Evolutionary conservation across 163 green algal genomes (phyloP).

Genomic region (Chlamydomonas reinhardtii): DNA sequence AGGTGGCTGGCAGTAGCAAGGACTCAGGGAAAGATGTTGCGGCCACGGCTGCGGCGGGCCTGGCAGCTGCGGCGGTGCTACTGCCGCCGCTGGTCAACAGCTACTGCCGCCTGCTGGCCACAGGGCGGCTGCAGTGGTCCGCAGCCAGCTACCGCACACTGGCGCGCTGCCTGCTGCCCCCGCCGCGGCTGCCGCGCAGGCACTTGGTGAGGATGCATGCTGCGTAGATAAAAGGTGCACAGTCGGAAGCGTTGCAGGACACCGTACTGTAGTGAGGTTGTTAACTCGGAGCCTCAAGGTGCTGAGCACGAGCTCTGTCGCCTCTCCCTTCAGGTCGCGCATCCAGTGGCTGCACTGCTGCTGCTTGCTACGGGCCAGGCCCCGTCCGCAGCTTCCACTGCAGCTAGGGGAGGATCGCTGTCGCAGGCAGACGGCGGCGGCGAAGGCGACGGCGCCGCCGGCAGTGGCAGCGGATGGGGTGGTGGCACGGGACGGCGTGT

Average conservation of each 20-base stretch:
- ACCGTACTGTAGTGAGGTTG: too few species aligned
- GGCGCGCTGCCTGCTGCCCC: constrained; percentile 26
- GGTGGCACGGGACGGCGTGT: not conserved
- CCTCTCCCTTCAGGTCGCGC: constrained; percentile 14
- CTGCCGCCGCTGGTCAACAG: not conserved
- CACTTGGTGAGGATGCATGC: too few species aligned
- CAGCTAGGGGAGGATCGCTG: not conserved
- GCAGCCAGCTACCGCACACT: not conserved
- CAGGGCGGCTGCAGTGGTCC: constrained; percentile 42
- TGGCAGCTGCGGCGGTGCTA: not conserved
- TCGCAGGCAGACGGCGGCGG: not conserved
- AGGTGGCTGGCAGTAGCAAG: too few species aligned
- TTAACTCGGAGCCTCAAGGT: too few species aligned
- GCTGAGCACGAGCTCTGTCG: too few species aligned
- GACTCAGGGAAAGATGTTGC: too few species aligned
- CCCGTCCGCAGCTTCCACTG: not conserved
- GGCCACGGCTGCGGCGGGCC: not conserved
- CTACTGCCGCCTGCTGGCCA: constrained; percentile 20
- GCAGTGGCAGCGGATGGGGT: not conserved
- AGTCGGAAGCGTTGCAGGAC: too few species aligned
- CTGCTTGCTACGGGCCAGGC: not conserved
- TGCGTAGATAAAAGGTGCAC: too few species aligned
- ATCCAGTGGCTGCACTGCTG: not conserved
- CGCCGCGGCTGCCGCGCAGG: not conserved
- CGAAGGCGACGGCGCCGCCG: too few species aligned